Percentiles rank a stretch among this genome's conserved stretches.
Evolutionary conservation across 352 stramenopile genomes (phyloP).

Genomic region (Phytopythium oedochilum): DNA sequence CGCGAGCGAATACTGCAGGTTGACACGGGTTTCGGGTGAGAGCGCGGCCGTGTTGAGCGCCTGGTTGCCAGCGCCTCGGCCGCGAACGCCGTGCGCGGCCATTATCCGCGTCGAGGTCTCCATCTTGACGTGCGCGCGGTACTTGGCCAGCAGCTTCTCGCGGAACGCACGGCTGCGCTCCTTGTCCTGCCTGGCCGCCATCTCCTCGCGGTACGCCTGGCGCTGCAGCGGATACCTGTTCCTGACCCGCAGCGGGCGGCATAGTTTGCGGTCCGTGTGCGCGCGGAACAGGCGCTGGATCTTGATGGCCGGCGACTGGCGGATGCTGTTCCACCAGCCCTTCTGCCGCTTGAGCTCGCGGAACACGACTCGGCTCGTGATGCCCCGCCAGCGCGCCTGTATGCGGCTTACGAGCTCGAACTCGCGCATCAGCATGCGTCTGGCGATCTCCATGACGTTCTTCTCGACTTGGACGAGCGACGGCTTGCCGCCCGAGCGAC

Average conservation of each 20-base stretch:
- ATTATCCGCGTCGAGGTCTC: conserved; percentile 49
- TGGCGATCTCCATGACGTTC: conserved; percentile 68
- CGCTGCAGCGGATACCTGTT: conserved; percentile 38
- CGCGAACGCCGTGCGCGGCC: conserved; percentile 8
- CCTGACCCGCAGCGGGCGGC: conserved; percentile 30
- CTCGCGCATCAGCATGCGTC: conserved; percentile 58
- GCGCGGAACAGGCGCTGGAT: conserved; percentile 65
- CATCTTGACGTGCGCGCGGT: conserved; percentile 47
- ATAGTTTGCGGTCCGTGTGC: conserved; percentile 29
- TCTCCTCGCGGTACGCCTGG: conserved; percentile 31
- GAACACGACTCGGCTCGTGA: conserved; percentile 59
- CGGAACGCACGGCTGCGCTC: conserved; percentile 28
- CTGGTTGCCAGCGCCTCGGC: background rate
- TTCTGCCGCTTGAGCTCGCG: conserved; percentile 60
- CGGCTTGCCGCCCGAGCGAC: conserved; percentile 45
- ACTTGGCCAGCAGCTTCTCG: conserved; percentile 49
- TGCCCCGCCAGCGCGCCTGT: conserved; percentile 52
- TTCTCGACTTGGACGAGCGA: conserved; percentile 67
- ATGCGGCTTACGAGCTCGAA: conserved; percentile 66
- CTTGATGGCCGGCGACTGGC: conserved; percentile 61
- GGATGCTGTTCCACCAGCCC: conserved; percentile 52
- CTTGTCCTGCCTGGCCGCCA: conserved; percentile 14
- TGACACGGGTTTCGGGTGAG: conserved; percentile 9
- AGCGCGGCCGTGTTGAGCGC: conserved; percentile 11
- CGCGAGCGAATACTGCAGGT: conserved; percentile 21